These are phyloP conservation scores for Vickermania ingenoplastis DNA, from an alignment of 208 protist species.

Conservation along the genomic window DNA sequence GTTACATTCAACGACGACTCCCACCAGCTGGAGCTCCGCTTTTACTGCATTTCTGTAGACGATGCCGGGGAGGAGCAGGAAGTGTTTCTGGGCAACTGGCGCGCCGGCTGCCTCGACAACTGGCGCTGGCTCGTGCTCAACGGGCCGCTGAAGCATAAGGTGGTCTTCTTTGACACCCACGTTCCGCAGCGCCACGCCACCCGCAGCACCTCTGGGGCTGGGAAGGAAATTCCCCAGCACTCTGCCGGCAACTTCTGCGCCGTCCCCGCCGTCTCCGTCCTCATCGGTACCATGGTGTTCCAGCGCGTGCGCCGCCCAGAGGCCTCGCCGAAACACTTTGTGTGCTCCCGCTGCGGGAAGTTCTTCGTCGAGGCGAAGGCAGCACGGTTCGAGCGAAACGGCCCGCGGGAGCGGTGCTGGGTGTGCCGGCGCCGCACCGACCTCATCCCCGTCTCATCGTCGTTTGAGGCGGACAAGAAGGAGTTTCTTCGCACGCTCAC, in stretches of 20 bases:
- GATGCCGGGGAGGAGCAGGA: conserved; percentile 16
- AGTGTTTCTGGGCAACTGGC: conserved; percentile 15
- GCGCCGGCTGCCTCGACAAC: conserved; percentile 35
- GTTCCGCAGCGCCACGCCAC: background rate
- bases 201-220: background rate
- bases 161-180: conserved; percentile 20
- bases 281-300: background rate
- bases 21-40: conserved; percentile 23
- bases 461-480: conserved; percentile 1
- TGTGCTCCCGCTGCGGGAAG: conserved; percentile 32
- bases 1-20: background rate
- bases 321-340: conserved; percentile 11
- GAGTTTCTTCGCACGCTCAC: background rate
- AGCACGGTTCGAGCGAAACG: conserved; percentile 7
- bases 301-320: background rate
- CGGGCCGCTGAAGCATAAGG: conserved; percentile 19
- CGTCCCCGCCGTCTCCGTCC: background rate
- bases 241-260: background rate
- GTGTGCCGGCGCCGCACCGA: conserved; percentile 19
- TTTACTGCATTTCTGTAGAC: conserved; percentile 20
- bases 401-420: conserved; percentile 15
- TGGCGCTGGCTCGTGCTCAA: conserved; percentile 32
- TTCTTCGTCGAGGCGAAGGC: conserved; percentile 9
- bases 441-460: conserved; percentile 13
- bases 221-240: background rate